A percentile compares a stretch with the other conserved stretches of the same genome.
Conservation (phyloP, 768 basidiomycete species). For the Sistotremastrum niveocremeum region DNA sequence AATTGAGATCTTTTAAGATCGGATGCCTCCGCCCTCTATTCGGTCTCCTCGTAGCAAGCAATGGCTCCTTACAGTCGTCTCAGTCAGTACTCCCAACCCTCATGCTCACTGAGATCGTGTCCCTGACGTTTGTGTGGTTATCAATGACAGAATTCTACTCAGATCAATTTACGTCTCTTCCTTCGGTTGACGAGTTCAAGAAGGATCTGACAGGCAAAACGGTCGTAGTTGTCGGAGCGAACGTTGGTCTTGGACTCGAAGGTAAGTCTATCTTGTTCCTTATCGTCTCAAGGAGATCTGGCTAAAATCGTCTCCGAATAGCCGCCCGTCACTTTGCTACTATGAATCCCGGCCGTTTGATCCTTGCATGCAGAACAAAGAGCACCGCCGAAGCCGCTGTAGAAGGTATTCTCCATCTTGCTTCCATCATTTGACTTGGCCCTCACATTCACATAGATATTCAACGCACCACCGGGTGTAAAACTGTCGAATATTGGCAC, state of each 20-base stretch:
- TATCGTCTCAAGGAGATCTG: no score
- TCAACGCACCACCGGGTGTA: constrained; percentile 16
- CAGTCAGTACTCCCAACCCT: background rate
- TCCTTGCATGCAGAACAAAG: constrained; percentile 21
- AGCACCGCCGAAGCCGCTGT: constrained; percentile 13
- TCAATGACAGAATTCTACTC: background rate
- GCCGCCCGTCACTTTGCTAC: constrained; percentile 24
- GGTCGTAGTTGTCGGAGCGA: constrained; percentile 14
- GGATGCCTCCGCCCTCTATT: no score
- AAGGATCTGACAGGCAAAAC: constrained; percentile 8
- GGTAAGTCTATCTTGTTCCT: background rate
- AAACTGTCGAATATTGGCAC: constrained; percentile 23
- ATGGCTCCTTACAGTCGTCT: no score
- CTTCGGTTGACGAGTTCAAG: constrained; percentile 10
- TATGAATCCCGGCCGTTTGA: constrained; percentile 18
- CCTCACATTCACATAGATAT: constrained; percentile 1
- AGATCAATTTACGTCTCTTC: constrained; percentile 17
- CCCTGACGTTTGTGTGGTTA: background rate
- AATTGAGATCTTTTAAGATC: no score
- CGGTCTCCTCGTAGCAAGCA: no score
- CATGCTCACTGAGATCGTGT: background rate
- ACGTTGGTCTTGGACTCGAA: constrained; percentile 19
- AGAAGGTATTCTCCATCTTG: constrained; percentile 13
- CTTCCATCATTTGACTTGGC: no score
- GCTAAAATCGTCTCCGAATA: no score